phyloP scores from a whole-genome alignment of 192 early-diverging fungal genomes.

The Nowakowskiella sp. region DNA sequence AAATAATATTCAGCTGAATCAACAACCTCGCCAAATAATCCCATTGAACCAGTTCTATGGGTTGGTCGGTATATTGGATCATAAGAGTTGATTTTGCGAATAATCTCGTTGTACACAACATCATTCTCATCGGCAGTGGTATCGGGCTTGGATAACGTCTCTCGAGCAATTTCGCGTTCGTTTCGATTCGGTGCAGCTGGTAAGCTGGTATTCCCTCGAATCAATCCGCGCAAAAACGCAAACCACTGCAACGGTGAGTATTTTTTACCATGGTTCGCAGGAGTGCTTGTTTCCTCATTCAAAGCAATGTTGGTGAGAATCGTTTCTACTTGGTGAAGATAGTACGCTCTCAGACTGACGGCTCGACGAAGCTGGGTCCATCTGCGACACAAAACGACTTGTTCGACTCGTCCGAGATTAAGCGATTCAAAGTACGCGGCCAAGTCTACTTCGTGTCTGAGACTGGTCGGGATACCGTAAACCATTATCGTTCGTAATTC shows the following conservation, averaged over 20 bases:
- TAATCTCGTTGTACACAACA: conserved; percentile 18
- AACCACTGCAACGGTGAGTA: too few species aligned
- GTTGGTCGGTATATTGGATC: conserved; percentile 26
- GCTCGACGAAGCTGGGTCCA: conserved; percentile 42
- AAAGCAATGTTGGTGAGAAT: conserved; percentile 15
- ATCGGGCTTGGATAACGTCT: conserved; percentile 18
- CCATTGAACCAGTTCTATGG: conserved; percentile 37
- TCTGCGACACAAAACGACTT: conserved; percentile 46
- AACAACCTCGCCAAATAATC: conserved; percentile 31
- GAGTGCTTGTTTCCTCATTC: background rate
- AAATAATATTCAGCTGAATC: conserved; percentile 38
- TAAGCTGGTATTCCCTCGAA: too few species aligned
- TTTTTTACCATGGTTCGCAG: background rate
- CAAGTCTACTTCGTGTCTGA: conserved; percentile 44
- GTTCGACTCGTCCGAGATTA: conserved; percentile 43
- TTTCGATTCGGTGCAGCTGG: background rate
- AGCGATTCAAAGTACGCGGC: conserved; percentile 40
- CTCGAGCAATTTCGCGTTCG: conserved; percentile 4
- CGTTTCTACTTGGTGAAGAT: conserved; percentile 32
- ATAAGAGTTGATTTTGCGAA: conserved; percentile 20
- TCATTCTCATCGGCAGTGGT: conserved; percentile 5
- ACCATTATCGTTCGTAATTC: conserved; percentile 43
- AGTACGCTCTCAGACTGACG: conserved; percentile 31
- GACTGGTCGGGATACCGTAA: conserved; percentile 41
- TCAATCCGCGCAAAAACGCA: conserved; percentile 7